These are phyloP conservation scores for Phytophthora foliorum DNA, from an alignment of 352 stramenopile species.

Conservation along the genomic window DNA sequence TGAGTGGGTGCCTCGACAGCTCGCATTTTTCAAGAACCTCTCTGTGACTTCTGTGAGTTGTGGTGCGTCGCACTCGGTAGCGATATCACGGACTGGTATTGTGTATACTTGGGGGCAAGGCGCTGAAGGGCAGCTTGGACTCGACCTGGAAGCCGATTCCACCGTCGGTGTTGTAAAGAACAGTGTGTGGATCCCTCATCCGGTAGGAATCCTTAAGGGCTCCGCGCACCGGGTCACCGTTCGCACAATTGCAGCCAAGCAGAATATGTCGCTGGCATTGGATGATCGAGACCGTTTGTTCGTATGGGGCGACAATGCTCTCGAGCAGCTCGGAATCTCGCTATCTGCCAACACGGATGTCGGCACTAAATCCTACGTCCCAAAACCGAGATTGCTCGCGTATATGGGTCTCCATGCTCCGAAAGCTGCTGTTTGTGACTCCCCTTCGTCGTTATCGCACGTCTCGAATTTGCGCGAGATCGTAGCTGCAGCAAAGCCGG, in stretches of 20 bases:
- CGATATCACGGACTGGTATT: slow-evolving; percentile 48
- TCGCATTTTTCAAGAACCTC: slow-evolving; percentile 56
- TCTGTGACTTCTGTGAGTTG: slow-evolving; percentile 42
- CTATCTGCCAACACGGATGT: slow-evolving; percentile 7
- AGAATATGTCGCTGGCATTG: slow-evolving; percentile 45
- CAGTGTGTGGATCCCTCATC: slow-evolving; percentile 22
- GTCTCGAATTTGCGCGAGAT: slow-evolving; percentile 45
- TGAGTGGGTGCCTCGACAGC: slow-evolving; percentile 68
- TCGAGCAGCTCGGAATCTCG: slow-evolving; percentile 46
- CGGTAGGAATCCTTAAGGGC: slow-evolving; percentile 26
- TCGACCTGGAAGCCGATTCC: slow-evolving; percentile 12
- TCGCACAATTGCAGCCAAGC: slow-evolving; percentile 43
- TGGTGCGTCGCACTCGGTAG: slow-evolving; percentile 60
- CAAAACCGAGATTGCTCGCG: slow-evolving; percentile 47
- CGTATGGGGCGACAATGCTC: slow-evolving; percentile 57
- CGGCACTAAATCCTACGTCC: slow-evolving; percentile 20
- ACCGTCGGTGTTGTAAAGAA: slow-evolving; percentile 11
- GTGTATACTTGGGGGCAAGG: slow-evolving; percentile 73
- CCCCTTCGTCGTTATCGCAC: slow-evolving; percentile 15
- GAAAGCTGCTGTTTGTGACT: neutral
- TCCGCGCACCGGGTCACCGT: slow-evolving; percentile 41
- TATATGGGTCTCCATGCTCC: slow-evolving; percentile 55
- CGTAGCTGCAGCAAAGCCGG: slow-evolving; percentile 28
- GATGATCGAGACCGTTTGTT: slow-evolving; percentile 65
- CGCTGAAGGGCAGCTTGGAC: slow-evolving; percentile 61